phyloP scores from a whole-genome alignment of 192 early-diverging fungal genomes.

The Coemansia sp. region DNA sequence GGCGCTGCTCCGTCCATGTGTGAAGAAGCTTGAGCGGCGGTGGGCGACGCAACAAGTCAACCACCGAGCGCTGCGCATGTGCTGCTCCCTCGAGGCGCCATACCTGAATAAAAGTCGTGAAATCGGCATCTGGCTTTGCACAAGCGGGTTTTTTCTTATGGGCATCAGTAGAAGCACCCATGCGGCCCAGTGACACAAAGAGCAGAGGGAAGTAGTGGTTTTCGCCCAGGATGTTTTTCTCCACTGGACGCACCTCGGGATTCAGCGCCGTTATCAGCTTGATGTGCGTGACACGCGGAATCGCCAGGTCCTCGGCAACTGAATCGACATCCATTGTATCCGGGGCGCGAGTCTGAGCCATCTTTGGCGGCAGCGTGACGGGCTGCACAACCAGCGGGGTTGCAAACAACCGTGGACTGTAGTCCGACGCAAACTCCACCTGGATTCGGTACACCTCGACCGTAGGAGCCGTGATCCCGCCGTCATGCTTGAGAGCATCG shows the following conservation, averaged over 20 bases:
- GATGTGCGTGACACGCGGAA: conserved; percentile 34
- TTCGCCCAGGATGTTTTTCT: conserved; percentile 45
- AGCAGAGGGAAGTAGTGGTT: conserved; percentile 45
- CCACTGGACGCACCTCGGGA: conserved; percentile 39
- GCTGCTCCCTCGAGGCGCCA: conserved; percentile 43
- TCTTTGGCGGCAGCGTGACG: conserved; percentile 12
- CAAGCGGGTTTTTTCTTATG: too few species aligned
- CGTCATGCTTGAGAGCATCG: conserved; percentile 22
- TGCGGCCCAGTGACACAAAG: conserved; percentile 34
- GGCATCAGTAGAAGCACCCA: neutral
- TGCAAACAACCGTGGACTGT: conserved; percentile 49
- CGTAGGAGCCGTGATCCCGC: conserved; percentile 31
- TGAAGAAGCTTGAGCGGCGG: conserved; percentile 35
- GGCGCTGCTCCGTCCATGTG: conserved; percentile 40
- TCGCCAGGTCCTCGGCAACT: conserved; percentile 3
- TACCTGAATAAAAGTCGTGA: conserved; percentile 39
- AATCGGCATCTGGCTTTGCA: too few species aligned
- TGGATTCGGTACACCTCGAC: conserved; percentile 48
- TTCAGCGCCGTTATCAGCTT: conserved; percentile 50
- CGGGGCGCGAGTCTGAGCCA: conserved; percentile 3
- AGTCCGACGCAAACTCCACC: conserved; percentile 51
- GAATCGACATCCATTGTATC: too few species aligned
- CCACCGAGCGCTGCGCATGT: conserved; percentile 38
- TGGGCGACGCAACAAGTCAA: conserved; percentile 29
- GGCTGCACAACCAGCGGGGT: conserved; percentile 46